phyloP scores from a whole-genome alignment of 2,329 filamentous ascomycete species.

The Diaporthe capsici region DNA sequence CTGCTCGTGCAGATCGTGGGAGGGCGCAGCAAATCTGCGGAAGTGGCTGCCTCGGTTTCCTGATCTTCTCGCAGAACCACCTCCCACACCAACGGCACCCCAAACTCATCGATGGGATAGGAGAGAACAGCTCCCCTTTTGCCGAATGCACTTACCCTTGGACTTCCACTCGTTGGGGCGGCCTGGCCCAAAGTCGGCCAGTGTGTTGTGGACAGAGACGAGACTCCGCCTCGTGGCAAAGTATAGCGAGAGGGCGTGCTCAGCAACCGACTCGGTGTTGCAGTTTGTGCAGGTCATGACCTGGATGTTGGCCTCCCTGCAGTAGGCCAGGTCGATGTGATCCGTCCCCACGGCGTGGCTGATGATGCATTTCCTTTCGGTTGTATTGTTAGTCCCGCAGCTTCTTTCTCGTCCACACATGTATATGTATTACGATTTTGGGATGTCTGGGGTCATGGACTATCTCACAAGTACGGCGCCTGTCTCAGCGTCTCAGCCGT shows the following conservation, averaged over 20 bases:
- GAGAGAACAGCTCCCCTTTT: background rate
- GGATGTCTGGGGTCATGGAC: background rate
- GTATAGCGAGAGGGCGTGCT: conserved; percentile 46
- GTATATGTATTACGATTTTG: no score
- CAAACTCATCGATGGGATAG: no score
- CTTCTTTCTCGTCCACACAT: background rate
- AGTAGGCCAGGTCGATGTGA: conserved; percentile 46
- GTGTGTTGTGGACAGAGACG: conserved; percentile 43
- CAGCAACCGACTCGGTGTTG: conserved; percentile 45
- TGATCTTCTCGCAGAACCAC: background rate
- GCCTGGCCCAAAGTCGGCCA: conserved; percentile 38
- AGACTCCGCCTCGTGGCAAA: conserved; percentile 45
- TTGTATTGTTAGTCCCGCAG: background rate
- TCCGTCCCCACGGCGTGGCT: conserved; percentile 46
- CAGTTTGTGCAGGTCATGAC: conserved; percentile 45
- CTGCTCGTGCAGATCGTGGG: background rate
- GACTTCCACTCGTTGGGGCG: conserved; percentile 41
- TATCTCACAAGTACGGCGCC: conserved; percentile 45
- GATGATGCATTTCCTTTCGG: conserved; percentile 45
- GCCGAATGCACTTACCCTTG: background rate
- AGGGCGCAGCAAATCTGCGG: no score
- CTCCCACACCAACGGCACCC: background rate
- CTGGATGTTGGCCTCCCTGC: conserved; percentile 42
- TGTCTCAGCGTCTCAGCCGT: conserved; percentile 41
- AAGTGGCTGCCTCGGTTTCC: no score